phyloP scores from a whole-genome alignment of 192 early-diverging fungal species.

The Fimicolochytrium jonesii region DNA sequence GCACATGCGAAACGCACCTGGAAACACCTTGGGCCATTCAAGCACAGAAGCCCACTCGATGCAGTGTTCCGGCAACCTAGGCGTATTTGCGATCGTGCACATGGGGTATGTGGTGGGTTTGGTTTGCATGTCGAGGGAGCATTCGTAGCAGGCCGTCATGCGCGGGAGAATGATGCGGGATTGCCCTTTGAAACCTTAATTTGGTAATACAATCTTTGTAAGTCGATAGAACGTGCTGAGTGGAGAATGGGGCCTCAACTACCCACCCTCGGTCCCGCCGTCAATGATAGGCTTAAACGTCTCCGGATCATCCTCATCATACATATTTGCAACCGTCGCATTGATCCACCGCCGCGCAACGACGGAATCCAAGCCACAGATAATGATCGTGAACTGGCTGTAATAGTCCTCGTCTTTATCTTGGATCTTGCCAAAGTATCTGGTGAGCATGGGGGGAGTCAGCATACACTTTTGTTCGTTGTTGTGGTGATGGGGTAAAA shows the following conservation, averaged over 20 bases:
- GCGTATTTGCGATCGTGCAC: slow-evolving; percentile 98
- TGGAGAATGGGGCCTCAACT: not conserved
- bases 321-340: slow-evolving; percentile 75
- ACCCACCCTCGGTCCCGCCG: slow-evolving; percentile 92
- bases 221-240: not conserved
- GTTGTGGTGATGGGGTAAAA: too few relatives aligned
- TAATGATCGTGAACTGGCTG: slow-evolving; percentile 75
- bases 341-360: slow-evolving; percentile 98
- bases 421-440: slow-evolving; percentile 86
- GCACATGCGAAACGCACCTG: slow-evolving; percentile 61
- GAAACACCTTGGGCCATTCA: slow-evolving; percentile 84
- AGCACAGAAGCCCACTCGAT: slow-evolving; percentile 94
- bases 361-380: slow-evolving; percentile 92
- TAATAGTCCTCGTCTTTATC: slow-evolving; percentile 96
- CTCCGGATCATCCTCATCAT: slow-evolving; percentile 66
- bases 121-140: slow-evolving; percentile 87
- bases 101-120: slow-evolving; percentile 89
- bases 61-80: slow-evolving; percentile 95
- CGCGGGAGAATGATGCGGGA: slow-evolving; percentile 85
- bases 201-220: not conserved
- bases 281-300: slow-evolving; percentile 87
- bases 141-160: slow-evolving; percentile 91
- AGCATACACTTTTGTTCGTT: too few relatives aligned
- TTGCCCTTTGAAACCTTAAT: slow-evolving; percentile 86
- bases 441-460: slow-evolving; percentile 1